Conservation (phyloP, 2,329 filamentous ascomycete species). For the Fusarium dlaminii region DNA sequence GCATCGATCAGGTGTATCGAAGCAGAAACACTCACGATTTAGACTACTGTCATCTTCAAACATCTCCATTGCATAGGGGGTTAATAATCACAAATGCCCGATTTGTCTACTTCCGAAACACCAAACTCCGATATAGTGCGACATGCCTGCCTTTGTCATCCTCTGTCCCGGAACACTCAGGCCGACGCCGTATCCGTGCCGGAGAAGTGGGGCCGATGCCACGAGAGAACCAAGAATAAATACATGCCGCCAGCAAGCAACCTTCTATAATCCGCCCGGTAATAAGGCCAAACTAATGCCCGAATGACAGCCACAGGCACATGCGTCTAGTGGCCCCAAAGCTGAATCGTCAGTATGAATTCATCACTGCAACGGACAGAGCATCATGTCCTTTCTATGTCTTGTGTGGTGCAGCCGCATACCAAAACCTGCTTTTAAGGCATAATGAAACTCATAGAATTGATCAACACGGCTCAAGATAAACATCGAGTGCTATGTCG, state of each 20-base stretch:
- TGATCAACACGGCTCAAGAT: neutral
- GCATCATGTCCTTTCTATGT: neutral
- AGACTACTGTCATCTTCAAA: neutral
- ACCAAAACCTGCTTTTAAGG: conserved; percentile 23
- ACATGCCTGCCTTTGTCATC: neutral
- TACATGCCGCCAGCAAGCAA: neutral
- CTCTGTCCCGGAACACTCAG: neutral
- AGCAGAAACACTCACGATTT: neutral
- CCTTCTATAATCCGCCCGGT: conserved; percentile 2
- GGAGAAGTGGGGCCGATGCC: conserved; percentile 25
- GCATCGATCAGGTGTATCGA: neutral
- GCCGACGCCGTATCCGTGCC: conserved; percentile 1
- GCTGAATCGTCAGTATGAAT: conserved; percentile 5
- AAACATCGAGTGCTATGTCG: neutral
- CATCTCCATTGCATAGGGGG: neutral
- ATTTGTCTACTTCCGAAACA: neutral
- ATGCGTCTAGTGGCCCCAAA: neutral
- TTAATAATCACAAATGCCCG: neutral
- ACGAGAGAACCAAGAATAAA: neutral
- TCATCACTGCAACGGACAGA: neutral
- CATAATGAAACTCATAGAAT: conserved; percentile 1
- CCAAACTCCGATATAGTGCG: neutral
- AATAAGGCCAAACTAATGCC: conserved; percentile 5
- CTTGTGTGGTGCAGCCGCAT: neutral
- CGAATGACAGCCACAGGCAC: neutral